These are phyloP conservation scores for Cupressus sempervirens DNA, from an alignment of 75 land plant species.

Conservation along the genomic window DNA sequence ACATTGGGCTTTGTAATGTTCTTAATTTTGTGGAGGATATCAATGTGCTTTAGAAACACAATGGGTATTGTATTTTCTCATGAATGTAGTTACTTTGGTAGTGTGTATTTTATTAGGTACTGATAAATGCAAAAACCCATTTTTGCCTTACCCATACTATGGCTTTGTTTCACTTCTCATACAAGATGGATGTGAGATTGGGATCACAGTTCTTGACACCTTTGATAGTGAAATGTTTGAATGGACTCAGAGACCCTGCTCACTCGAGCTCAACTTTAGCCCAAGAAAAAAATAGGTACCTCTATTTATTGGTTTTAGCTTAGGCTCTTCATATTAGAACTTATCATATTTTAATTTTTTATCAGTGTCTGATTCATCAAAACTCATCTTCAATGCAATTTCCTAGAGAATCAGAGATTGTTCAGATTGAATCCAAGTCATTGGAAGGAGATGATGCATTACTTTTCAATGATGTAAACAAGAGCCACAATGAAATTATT, in stretches of 20 bases:
- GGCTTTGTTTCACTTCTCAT: background rate
- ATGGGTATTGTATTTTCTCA: background rate
- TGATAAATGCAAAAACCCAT: background rate
- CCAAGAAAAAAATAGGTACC: conserved; percentile 47
- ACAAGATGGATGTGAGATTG: conserved; percentile 19
- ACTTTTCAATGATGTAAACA: background rate
- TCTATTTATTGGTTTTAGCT: background rate
- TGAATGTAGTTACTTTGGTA: background rate
- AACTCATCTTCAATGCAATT: background rate
- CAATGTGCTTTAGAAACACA: background rate
- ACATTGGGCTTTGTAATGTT: background rate
- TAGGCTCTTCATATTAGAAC: background rate
- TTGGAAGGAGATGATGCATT: background rate
- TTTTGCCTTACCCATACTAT: background rate
- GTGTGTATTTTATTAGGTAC: background rate
- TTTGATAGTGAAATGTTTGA: conserved; percentile 77
- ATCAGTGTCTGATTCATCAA: background rate
- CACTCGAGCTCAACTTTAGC: conserved; percentile 66
- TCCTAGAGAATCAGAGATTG: background rate
- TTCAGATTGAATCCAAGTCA: background rate
- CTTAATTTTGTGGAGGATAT: background rate
- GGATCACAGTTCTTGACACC: conserved; percentile 14
- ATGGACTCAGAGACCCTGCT: conserved; percentile 79
- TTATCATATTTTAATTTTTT: background rate
- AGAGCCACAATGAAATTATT: background rate